These are phyloP conservation scores for Colletotrichum orbiculare DNA, from an alignment of 2,329 filamentous ascomycete species.

Conservation along the genomic window DNA sequence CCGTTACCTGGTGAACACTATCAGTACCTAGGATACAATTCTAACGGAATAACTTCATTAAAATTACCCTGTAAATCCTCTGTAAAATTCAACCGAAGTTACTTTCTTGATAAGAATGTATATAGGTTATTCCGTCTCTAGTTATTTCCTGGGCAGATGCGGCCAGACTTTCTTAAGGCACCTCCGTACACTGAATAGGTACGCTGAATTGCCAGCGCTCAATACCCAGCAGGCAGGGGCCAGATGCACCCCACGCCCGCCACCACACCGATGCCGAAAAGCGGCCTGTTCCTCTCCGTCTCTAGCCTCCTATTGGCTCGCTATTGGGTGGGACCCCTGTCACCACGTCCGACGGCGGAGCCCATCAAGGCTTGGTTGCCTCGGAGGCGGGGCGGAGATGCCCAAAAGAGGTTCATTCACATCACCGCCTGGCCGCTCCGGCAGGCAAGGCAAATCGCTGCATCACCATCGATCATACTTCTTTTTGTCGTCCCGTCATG, in stretches of 20 bases:
- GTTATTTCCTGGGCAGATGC: too few species aligned
- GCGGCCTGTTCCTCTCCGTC: conserved; percentile 11
- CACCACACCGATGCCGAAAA: conserved; percentile 22
- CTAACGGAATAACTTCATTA: too few species aligned
- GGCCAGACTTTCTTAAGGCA: too few species aligned
- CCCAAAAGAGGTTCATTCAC: conserved; percentile 31
- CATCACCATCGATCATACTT: not conserved
- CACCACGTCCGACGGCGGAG: conserved; percentile 13
- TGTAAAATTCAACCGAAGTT: too few species aligned
- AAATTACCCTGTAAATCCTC: too few species aligned
- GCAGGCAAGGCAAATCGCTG: conserved; percentile 14
- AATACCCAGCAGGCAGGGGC: not conserved
- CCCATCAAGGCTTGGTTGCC: not conserved
- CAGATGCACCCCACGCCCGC: conserved; percentile 14
- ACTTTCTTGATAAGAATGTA: too few species aligned
- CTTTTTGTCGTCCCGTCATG: not conserved
- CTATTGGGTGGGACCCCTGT: not conserved
- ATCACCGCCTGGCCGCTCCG: conserved; percentile 21
- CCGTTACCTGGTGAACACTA: too few species aligned
- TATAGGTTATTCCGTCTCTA: too few species aligned
- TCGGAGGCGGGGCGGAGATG: conserved; percentile 35
- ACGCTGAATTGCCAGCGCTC: too few species aligned
- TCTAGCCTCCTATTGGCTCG: conserved; percentile 4
- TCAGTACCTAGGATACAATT: too few species aligned
- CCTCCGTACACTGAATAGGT: too few species aligned